Conservation (phyloP, 176 grass and related monocot genomes). For the Triticum dicoccoides region DNA sequence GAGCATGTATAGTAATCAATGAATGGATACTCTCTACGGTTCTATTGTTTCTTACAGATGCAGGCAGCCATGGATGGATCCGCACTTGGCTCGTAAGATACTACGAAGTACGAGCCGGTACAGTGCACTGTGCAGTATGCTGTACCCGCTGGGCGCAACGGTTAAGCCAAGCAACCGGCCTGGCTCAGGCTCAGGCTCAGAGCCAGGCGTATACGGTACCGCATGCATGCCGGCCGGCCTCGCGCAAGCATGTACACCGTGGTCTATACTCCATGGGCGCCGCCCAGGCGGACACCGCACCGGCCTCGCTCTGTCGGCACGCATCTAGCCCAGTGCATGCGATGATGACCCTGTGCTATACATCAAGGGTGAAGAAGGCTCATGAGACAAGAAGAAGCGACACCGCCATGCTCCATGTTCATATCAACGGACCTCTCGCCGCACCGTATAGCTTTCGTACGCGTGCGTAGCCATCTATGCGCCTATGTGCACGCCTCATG, state of each 20-base stretch:
- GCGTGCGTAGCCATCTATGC: neutral
- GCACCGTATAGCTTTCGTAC: neutral
- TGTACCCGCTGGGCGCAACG: constrained; percentile 8
- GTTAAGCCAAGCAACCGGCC: constrained; percentile 23
- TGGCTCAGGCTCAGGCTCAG: neutral
- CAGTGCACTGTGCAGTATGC: neutral
- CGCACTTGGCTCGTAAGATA: neutral
- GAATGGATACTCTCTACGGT: neutral
- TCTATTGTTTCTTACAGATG: neutral
- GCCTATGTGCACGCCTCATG: neutral
- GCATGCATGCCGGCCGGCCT: neutral
- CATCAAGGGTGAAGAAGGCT: neutral
- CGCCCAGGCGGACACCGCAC: neutral
- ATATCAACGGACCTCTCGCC: neutral
- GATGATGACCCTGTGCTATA: neutral
- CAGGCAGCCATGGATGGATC: neutral
- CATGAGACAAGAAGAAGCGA: neutral
- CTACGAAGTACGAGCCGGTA: neutral
- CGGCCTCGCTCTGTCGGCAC: neutral
- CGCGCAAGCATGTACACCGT: neutral
- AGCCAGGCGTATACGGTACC: neutral
- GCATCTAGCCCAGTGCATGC: neutral
- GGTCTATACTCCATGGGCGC: neutral
- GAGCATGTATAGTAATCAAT: neutral
- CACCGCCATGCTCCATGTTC: neutral